These are phyloP conservation scores for Serendipita sp. DNA, from an alignment of 768 basidiomycete species.

Conservation along the genomic window DNA sequence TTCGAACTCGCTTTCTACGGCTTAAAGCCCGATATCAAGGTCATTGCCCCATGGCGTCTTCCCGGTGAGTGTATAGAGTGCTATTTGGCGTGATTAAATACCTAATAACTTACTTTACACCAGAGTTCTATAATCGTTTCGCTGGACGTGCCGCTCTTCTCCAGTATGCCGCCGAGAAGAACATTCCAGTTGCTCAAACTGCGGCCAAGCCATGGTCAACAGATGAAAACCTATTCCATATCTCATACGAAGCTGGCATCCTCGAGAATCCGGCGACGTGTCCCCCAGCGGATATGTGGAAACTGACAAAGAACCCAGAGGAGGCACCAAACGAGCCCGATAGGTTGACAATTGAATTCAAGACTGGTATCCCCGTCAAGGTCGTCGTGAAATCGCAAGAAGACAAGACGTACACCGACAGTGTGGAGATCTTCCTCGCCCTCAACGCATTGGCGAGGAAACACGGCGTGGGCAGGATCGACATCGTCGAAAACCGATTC, in stretches of 20 bases:
- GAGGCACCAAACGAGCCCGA: constrained; percentile 67
- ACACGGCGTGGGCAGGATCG: constrained; percentile 92
- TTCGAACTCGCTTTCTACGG: constrained; percentile 99
- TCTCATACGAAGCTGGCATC: constrained; percentile 98
- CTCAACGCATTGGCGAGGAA: constrained; percentile 86
- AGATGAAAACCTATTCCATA: constrained; percentile 99
- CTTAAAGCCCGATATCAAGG: constrained; percentile 95
- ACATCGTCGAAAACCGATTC: constrained; percentile 99
- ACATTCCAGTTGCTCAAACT: constrained; percentile 90
- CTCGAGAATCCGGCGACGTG: constrained; percentile 92
- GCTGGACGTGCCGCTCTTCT: constrained; percentile 89
- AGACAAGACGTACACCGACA: constrained; percentile 60
- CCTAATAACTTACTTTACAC: not conserved
- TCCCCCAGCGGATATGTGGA: constrained; percentile 98
- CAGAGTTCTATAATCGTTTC: constrained; percentile 95
- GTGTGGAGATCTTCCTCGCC: constrained; percentile 82
- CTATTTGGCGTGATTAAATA: not conserved
- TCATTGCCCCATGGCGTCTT: constrained; percentile 95
- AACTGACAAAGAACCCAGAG: constrained; percentile 74
- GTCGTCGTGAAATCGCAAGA: constrained; percentile 40
- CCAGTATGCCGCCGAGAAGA: constrained; percentile 69
- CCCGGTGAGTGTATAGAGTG: constrained; percentile 40
- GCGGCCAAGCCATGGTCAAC: constrained; percentile 98
- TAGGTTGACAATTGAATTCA: constrained; percentile 71
- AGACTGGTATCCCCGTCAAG: constrained; percentile 71